Base-by-base conservation (phyloP, 2,329 filamentous ascomycete genomes). In the Aspergillus fructus region DNA sequence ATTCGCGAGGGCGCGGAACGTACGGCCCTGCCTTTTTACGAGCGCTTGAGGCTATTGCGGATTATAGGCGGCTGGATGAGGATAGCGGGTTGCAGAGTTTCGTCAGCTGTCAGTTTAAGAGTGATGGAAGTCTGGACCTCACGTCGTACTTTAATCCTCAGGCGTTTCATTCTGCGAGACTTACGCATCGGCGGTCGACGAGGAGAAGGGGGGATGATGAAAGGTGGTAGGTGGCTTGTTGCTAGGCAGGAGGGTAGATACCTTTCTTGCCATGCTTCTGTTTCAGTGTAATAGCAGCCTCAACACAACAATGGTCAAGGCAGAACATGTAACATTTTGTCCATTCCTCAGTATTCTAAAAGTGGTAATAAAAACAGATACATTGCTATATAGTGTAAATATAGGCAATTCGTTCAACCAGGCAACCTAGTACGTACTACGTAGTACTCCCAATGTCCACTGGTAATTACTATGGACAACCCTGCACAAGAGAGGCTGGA, bases 101-200 rank as follows among this genome's bases (percentile, higher is more conserved):
- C 8, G 13, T 56, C 21, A 40, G 47, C 12, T 56, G 53, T 7
- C 47, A 56, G 47, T 50, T 56, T 9, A 50, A 27, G 46, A 6
- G 6, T 6, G 37, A 50, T 21, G 53, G 48, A 3, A 41, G 21
- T 2, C n/a, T 56, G 27, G 53, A 56, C 13, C 27, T 56, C 6
- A 56, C 53, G 23, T 50, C 47, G 40, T 50, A 56, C 13, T 45
- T 56, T 24, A 50, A 49, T 23, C 53, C 53, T 15, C 47, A 56
- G 39, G 53, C 53, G 17, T 56, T 46, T 40, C 53, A 46, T 21
- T 56, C 47, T 19, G 46, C 47, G 7, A 49, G 40, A n/a, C 7
- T 46, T 11, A 49, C n/a, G 37, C n/a, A 27, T 17, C 27, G 53
- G 21, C 17, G 53, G 17, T 19, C 47, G 11, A 56, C 47, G 11